Evolutionary conservation across 148 eudicot genomes (phyloP), one percentile per base, ranked within the genome.

Genomic region (Polygonum aviculare): DNA sequence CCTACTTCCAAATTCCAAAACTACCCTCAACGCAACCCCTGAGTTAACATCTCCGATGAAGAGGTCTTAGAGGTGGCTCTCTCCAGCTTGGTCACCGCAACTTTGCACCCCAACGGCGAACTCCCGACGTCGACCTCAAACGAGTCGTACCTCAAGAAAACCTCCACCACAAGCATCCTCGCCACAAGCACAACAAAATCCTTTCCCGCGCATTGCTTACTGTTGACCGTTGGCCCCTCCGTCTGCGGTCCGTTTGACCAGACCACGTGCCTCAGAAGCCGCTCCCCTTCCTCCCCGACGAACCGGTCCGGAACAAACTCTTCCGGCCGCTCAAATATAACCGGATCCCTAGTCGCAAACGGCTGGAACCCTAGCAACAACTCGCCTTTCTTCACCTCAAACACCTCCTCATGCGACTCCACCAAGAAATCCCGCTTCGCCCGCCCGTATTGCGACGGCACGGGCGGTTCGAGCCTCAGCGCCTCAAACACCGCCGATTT

Each of bases 121-220:
- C 3, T n/a, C 16, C 19, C 35, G 35, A 44, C 52, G 10, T 86
- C 90, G 8, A 82, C 81, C 35, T 73, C 75, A 35, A 88, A 80
- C 10, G 86, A 82, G 63, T 90, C 91, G n/a, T 90, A 90, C 51
- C 85, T 72, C 11, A 88, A 79, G 75, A 88, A 90, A 33, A 88
- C 38, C 77, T 88, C 94, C 62, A 85, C 91, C 81, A 88, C 38
- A 78, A 88, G 40, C 48, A 90, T 14, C 76, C 88, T 84, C 21
- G 83, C 76, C 65, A 88, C 4, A 31, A 90, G 77, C 81, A 85
- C 81, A 74, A 88, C 88, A 38, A 88, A 35, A 75, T 90, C 85
- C 75, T 88, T 88, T 22, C 69, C 94, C 12, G 91, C 83, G 33
- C 94, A 90, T 76, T 90, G 94, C 81, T 90, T 90, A 33, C 88